Base-by-base conservation (phyloP, 257 asterid species). In the Rhazya stricta region DNA sequence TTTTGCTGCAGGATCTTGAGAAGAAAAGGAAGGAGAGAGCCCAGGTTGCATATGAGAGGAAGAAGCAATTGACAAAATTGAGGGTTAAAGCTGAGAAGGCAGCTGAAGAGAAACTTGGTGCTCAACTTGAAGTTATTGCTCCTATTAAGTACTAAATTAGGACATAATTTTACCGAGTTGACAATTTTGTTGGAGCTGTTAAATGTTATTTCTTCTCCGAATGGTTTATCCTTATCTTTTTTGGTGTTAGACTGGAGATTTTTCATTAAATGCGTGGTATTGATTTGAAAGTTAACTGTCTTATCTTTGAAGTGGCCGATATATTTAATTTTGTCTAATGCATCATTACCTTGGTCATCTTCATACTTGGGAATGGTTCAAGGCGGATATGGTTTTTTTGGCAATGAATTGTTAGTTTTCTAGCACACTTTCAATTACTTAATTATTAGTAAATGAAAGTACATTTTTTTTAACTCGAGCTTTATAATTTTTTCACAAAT, bases 41-140 rank as follows among this genome's bases (percentile, higher is more conserved):
- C 51, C 84, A 81, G 70, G 78, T 54, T 5, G 58, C 78, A 9
- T 78, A 81, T 30, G 78, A 63, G 58, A 74, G 82, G 73, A 81
- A 75, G 78, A 81, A 81, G 85, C 85, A 81, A 63, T 74, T 81
- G 15, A 66, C 74, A 4, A 81, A 60, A 74, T 74, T 81, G 32
- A 78, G 85, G 66, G 45, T 74, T 57, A 81, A 78, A 73, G 85
- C 84, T 9, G 73, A 61, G 69, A 81, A 81, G 53, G 57, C 30
- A 27, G 81, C 81, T 13, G 84, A 81, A 50, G 82, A 78, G 82
- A 78, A 81, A 41, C 75, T 81, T n/a, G 85, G 85, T 56, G 32
- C 85, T 48, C 73, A 81, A 72, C 71, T 81, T 11, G 80, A 78
- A 67, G 68, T 81, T 42, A 63, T 81, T 67, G 78, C 82, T 9